Evolutionary conservation across 2,329 filamentous ascomycete genomes (phyloP), one percentile per base, ranked within the genome.

Genomic region (Boeremia lycopersici): DNA sequence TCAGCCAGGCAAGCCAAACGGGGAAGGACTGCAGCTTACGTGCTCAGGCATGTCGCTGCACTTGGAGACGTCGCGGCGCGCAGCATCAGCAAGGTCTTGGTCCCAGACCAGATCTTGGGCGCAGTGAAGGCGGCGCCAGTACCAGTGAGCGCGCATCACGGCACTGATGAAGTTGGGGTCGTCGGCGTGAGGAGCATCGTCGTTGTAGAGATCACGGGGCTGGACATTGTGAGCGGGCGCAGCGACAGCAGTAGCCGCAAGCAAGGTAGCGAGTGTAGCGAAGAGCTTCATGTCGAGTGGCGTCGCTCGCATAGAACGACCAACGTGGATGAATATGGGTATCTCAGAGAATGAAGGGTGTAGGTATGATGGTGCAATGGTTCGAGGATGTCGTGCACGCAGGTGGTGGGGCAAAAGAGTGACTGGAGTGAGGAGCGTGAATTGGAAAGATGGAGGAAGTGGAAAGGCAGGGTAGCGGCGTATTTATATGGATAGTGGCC

Each of bases 121-220:
- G 53, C 72, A 74, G 60, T 74, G 72, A 29, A 72, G 61, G 36
- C 53, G 58, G 38, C 71, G 72, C 71, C 70, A 73, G 53, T 68
- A 73, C 69, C 70, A 73, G 61, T 74, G 72, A 17, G 70, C 71
- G 11, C 70, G 61, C 64, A 74, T 67, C 35, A 73, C 64, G 11
- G 60, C 62, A 42, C 61, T 62, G 41, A 72, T 67, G 65, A 74
- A 73, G 36, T 67, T 63, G 10, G 53, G 42, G 51, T 74, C 71
- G 34, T 68, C 53, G 15, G 61, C 59, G 19, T 62, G 58, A 28
- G 72, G 72, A 40, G 64, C 62, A 15, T 56, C 55, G 38, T 61
- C 60, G 29, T 59, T 60, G 36, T 56, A 48, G 38, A 67, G 60
- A 6, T 46, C 56, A 39, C 65, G 64, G 13, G 48, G 42, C 49